Evolutionary conservation across 2,329 filamentous ascomycete species (phyloP).

Genomic region (Karstenula rhodostoma): DNA sequence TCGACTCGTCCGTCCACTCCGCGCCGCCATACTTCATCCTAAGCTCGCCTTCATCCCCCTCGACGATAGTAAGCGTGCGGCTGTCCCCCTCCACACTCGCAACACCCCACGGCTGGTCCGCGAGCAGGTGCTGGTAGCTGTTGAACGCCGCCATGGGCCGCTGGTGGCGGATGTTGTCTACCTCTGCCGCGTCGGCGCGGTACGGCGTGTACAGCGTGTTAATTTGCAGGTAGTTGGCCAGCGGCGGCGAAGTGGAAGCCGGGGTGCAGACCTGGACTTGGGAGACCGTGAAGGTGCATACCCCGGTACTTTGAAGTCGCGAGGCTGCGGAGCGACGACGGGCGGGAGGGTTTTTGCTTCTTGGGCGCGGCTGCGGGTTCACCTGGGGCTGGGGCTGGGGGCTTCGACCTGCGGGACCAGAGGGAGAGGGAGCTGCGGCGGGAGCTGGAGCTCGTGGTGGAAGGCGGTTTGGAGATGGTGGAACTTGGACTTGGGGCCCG

Average conservation of each 20-base stretch:
- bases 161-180: not conserved
- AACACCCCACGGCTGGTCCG: not conserved
- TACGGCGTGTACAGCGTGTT: slow-evolving; percentile 14
- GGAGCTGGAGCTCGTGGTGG: slow-evolving; percentile 6
- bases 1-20: not conserved
- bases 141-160: slow-evolving; percentile 10
- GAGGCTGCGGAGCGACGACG: slow-evolving; percentile 14
- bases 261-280: slow-evolving; percentile 15
- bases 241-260: slow-evolving; percentile 4
- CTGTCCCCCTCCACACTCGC: not conserved
- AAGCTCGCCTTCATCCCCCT: slow-evolving; percentile 3
- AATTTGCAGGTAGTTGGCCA: slow-evolving; percentile 17
- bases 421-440: slow-evolving; percentile 12
- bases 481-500: slow-evolving; percentile 8
- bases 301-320: slow-evolving; percentile 6
- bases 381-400: slow-evolving; percentile 11
- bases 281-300: slow-evolving; percentile 18
- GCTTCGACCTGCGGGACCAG: slow-evolving; percentile 10
- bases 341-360: not conserved
- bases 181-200: slow-evolving; percentile 4
- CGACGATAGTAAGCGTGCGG: slow-evolving; percentile 5
- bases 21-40: slow-evolving; percentile 4
- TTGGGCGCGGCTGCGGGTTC: slow-evolving; percentile 15
- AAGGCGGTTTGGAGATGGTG: slow-evolving; percentile 8
- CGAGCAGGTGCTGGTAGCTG: slow-evolving; percentile 15